Base-by-base conservation (phyloP, 441 rosid genomes). In the Euphorbia schlechtendalii region DNA sequence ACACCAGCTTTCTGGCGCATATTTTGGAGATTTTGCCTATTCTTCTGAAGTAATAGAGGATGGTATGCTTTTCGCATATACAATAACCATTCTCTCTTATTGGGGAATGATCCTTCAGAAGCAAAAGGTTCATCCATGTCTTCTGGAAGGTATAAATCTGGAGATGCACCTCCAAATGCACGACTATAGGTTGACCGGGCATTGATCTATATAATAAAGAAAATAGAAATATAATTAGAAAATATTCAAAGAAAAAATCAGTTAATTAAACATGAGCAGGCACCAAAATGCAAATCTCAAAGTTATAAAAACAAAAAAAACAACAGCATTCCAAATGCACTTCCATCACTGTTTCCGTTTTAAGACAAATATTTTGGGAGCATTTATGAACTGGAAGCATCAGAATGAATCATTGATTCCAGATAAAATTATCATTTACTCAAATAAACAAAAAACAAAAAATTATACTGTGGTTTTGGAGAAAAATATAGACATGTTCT, bases 171-270 rank as follows among this genome's bases (percentile, higher is more conserved):
- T 69, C 88, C 89, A 73, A 78, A 88, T 54, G 92, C 86, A 72
- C 80, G 84, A 75, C 99, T 77, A 64, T 84, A 87, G 66, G 81
- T 80, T 66, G 96, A 97, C 65, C 97, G 91, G 72, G 99, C 96
- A 67, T 90, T 86, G 61, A 93, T 81, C 99, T 93, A 73, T 93
- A 73, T 74, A 76, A 65, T 43, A 53, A 63, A 34, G 40, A 34
- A 34, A 62, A 27, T 45, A 74, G 18, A 65, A 64, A 27, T 45
- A 74, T 20, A 65, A 20, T 57, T 65, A 13, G 18, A 48, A 70
- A 46, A 45, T 56, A 56, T 27, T 67, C 56, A 65, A 27, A 71
- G 30, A 45, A 69, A n/a, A 56, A 67, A 43, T 34, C 8, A 54
- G 27, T 18, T 24, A 62, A 62, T 15, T 60, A 13, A 32, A 62